phyloP scores from a whole-genome alignment of 805 yeast species.

The Candida michaelii region DNA sequence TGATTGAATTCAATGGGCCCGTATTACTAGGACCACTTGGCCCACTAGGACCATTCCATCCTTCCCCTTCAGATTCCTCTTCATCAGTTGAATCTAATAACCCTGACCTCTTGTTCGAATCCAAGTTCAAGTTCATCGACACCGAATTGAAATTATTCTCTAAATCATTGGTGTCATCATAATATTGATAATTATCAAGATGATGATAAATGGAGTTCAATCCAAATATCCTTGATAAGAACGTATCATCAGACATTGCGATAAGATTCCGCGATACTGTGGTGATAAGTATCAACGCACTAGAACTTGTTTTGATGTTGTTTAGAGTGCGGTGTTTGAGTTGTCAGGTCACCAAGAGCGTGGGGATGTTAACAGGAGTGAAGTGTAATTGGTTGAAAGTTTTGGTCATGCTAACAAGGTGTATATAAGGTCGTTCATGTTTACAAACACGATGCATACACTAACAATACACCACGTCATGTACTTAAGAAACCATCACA shows the following conservation, averaged over 20 bases:
- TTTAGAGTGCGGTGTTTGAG: background rate
- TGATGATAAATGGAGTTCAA: slow-evolving; percentile 44
- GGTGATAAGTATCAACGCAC: background rate
- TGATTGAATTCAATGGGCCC: too few relatives aligned
- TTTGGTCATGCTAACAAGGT: too few relatives aligned
- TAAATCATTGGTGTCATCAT: slow-evolving; percentile 31
- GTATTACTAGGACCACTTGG: too few relatives aligned
- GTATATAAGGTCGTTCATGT: too few relatives aligned
- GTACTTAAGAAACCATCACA: too few relatives aligned
- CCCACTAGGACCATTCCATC: background rate
- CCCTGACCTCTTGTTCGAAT: background rate
- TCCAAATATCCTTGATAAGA: slow-evolving; percentile 65
- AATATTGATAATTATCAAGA: slow-evolving; percentile 39
- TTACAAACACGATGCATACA: too few relatives aligned
- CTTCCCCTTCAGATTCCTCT: slow-evolving; percentile 2
- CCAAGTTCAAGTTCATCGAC: slow-evolving; percentile 8
- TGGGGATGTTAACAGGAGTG: too few relatives aligned
- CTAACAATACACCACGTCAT: too few relatives aligned
- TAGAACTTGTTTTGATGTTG: background rate
- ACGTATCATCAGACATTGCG: slow-evolving; percentile 42
- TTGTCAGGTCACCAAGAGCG: too few relatives aligned
- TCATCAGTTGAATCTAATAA: slow-evolving; percentile 9
- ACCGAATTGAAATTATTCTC: slow-evolving; percentile 18
- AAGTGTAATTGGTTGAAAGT: too few relatives aligned
- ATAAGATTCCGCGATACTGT: background rate